Base-by-base conservation (phyloP, 2,329 filamentous ascomycete genomes). In the Xylaria sp. region DNA sequence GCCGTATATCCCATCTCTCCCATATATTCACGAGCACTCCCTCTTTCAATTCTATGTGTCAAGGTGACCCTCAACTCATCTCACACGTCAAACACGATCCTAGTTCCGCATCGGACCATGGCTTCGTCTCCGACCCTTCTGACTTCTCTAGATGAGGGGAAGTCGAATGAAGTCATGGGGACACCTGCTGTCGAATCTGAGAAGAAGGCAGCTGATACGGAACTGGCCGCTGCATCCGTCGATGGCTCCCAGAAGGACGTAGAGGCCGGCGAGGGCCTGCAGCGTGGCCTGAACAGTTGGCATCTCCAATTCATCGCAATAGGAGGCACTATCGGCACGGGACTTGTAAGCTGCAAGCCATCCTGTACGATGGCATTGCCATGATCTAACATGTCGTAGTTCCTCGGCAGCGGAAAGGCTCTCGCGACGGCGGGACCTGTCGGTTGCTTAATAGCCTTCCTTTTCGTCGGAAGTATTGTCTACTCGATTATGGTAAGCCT, bases 401-500 rank as follows among this genome's bases (percentile, higher is more conserved):
- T 93, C 79, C 85, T 93, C 40, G 90, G 91, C 60, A 89, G 87
- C 59, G 91, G 91, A 53, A 82, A 81, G 48, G 88, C 89, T 16
- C 83, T 93, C 62, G 83, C 87, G 66, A 87, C 84, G 58, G 85
- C 89, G 10, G 91, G 91, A 0, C 91, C 91, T 10, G 88, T 87
- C 1, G 88, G 89, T 35, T 86, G 89, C 44, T 83, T 93, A 55
- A 86, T 93, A 72, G 90, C 89, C 57, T 93, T 91, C 76, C 76
- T 87, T 67, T 91, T 92, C 70, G 86, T 94, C 76, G 92, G 91
- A 60, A 84, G 87, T 18, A 87, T 94, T 67, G 87, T 95, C 57
- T 95, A 88, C 82, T 90, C 89, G 4, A 89, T 94, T 80, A 94
- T 95, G 90, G 84, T 85, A 57, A 85, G 85, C 54, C 82, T 91